Evolutionary conservation across 2,329 filamentous ascomycete species (phyloP), one percentile per base, ranked within the genome.

Genomic region (Penicillium sclerotigenum): DNA sequence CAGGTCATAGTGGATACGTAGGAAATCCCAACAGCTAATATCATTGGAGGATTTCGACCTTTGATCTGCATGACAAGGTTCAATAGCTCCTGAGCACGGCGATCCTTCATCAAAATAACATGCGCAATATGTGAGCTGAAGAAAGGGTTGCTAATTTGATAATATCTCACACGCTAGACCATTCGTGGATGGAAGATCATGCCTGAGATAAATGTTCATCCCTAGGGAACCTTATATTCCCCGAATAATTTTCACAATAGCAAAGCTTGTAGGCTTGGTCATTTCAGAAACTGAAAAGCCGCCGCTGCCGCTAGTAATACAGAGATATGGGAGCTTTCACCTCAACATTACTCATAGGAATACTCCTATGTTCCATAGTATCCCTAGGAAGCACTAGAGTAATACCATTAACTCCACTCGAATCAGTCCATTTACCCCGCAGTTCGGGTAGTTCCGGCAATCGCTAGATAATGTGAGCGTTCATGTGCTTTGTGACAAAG

Each of bases 1-100:
- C 43, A 51, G 48, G 50, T 64, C 61, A 29, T 20, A 29, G 57
- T 50, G 50, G 40, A 54, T 43, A 16, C 28, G 14, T 52, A 52
- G 13, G 6, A 49, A n/a, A 33, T n/a, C n/a, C 20, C 29, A n/a
- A 18, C 11, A n/a, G 28, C 14, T 22, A 7, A 14, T 33, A 16
- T 57, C 28, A 63, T 61, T 61, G 54, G 60, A 18, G 2, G 22
- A 9, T n/a, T 29, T 20, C 11, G 36, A 29, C n/a, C 31, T 18
- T 36, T 47, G 57, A 58, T 61, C 54, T 60, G 52, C 59, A 57
- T 50, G 42, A n/a, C 36, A 58, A 56, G 31, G 33, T 16, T 52
- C 45, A 53, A 57, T 48, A 56, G 41, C 26, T 40, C 20, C 8
- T 11, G 10, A 3, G 5, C 5, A 47, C 5, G n/a, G 26, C 5